Conservation (phyloP, 129 eudicot genomes). For the Chrysanthemum seticuspe region DNA sequence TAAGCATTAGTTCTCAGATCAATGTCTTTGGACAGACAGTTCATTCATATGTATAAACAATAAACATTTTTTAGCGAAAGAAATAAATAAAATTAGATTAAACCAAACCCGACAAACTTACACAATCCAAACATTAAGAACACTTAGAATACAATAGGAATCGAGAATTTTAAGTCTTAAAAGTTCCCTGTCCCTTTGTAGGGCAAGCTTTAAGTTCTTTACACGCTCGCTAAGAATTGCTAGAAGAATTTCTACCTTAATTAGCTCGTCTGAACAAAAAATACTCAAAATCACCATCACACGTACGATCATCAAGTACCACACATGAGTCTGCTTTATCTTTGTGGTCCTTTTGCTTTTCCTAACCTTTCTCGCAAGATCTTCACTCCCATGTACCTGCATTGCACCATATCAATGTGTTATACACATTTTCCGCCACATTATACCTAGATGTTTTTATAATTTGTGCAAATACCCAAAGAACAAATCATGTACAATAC, state of each 20-base stretch:
- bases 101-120: neutral
- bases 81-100: neutral
- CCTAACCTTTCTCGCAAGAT: conserved; percentile 64
- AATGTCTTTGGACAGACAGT: neutral
- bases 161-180: neutral
- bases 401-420: conserved; percentile 12
- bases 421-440: neutral
- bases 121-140: neutral
- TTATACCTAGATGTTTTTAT: too few relatives aligned
- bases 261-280: neutral
- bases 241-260: conserved; percentile 22
- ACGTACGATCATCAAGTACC: neutral
- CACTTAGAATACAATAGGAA: conserved; percentile 19
- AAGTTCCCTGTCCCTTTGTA: neutral
- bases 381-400: conserved; percentile 97
- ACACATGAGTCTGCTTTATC: conserved; percentile 10
- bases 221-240: conserved; percentile 24
- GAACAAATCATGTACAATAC: neutral
- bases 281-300: neutral
- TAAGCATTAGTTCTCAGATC: neutral
- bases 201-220: conserved; percentile 19
- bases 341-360: conserved; percentile 39
- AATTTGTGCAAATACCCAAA: too few relatives aligned
- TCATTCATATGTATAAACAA: neutral
- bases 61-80: neutral